phyloP scores from a whole-genome alignment of 768 basidiomycete species.

The Russula ochroleuca region DNA sequence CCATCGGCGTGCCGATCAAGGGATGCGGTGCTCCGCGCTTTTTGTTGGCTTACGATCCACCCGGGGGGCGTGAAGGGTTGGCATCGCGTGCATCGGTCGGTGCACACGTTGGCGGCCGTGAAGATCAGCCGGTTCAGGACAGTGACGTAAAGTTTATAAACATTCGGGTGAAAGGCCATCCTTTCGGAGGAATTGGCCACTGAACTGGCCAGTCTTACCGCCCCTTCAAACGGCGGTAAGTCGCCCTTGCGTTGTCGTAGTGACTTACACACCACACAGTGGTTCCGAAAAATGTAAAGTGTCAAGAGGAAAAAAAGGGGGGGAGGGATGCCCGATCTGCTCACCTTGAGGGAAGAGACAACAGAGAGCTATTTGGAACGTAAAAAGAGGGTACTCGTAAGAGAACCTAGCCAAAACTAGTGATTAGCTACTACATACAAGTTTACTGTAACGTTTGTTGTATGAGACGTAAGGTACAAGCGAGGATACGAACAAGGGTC shows the following conservation, averaged over 20 bases:
- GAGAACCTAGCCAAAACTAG: constrained; percentile 9
- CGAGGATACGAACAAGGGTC: constrained; percentile 18
- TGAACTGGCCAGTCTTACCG: background rate
- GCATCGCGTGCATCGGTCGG: background rate
- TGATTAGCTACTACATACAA: constrained; percentile 26
- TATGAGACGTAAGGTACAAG: constrained; percentile 25
- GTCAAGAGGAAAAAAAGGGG: background rate
- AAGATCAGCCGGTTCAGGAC: background rate
- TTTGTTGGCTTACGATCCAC: background rate
- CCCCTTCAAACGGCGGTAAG: background rate
- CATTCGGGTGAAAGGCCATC: background rate
- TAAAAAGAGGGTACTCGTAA: constrained; percentile 18
- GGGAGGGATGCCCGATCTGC: constrained; percentile 4
- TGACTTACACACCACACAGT: constrained; percentile 1
- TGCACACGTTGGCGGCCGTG: background rate
- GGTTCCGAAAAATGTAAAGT: background rate
- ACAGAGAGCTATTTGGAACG: background rate
- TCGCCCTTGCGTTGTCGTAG: background rate
- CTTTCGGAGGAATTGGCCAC: background rate
- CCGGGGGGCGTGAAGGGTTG: no score
- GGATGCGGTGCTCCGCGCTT: background rate
- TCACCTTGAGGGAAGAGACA: background rate
- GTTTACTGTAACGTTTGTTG: constrained; percentile 16
- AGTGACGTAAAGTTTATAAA: background rate
- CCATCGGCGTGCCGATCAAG: constrained; percentile 13